These are phyloP conservation scores for Monosporascus sp. DNA, from an alignment of 2,329 filamentous ascomycete genomes.

Conservation along the genomic window DNA sequence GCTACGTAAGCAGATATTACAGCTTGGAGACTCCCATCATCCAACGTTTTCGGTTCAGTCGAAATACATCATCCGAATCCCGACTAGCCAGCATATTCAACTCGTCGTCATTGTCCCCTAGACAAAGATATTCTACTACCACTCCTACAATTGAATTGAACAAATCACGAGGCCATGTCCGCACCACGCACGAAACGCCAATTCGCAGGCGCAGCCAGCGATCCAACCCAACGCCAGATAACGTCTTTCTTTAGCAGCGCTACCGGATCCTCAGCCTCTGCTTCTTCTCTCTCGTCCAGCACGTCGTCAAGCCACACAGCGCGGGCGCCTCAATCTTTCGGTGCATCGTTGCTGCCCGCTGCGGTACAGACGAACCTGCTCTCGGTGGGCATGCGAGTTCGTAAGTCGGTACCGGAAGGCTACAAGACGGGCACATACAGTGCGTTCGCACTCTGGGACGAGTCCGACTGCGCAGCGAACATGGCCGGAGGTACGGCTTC, in stretches of 20 bases:
- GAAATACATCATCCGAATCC: too few species aligned
- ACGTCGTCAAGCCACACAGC: conserved; percentile 3
- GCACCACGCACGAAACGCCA: conserved; percentile 54
- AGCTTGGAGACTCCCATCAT: neutral
- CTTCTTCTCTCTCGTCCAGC: conserved; percentile 30
- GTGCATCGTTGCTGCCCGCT: conserved; percentile 51
- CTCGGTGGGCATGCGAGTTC: conserved; percentile 87
- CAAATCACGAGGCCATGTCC: conserved; percentile 38
- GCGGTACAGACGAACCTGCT: conserved; percentile 78
- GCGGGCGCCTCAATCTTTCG: conserved; percentile 17
- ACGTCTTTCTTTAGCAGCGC: conserved; percentile 53
- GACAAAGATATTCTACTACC: neutral
- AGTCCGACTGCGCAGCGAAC: conserved; percentile 20
- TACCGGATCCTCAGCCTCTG: conserved; percentile 10
- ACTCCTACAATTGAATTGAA: neutral
- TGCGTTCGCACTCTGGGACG: conserved; percentile 49
- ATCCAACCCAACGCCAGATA: conserved; percentile 57
- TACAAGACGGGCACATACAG: conserved; percentile 70
- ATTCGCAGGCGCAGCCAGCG: conserved; percentile 55
- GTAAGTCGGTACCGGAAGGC: conserved; percentile 88
- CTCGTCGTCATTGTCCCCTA: too few species aligned
- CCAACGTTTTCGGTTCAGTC: too few species aligned
- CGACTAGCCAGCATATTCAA: too few species aligned
- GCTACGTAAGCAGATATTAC: neutral
- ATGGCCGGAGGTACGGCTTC: conserved; percentile 2